Conservation (phyloP, 2,329 filamentous ascomycete species). For the Truncatella angustata region DNA sequence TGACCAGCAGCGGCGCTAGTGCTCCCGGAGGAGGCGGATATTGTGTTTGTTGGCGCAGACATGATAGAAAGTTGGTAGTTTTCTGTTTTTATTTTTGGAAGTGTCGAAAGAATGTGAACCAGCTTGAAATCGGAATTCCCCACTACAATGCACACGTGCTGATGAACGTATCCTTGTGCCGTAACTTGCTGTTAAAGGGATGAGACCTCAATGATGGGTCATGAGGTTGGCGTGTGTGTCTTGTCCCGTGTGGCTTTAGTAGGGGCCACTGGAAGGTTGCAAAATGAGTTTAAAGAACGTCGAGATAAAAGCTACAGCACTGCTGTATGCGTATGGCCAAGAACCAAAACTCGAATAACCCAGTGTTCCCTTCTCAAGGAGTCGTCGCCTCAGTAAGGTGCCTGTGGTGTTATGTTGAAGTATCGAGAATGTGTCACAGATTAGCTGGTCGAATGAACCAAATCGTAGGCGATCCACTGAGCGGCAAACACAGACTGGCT, state of each 20-base stretch:
- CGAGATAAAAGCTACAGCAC: conserved; percentile 1
- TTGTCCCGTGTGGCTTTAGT: neutral
- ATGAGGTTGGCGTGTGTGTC: conserved; percentile 1
- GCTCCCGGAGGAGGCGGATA: neutral
- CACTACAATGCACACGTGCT: neutral
- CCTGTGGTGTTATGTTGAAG: too few relatives aligned
- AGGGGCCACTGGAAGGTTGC: conserved; percentile 15
- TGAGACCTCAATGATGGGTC: neutral
- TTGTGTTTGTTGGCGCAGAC: neutral
- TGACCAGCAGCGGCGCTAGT: conserved; percentile 2
- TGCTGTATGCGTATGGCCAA: conserved; percentile 4
- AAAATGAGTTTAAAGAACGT: too few relatives aligned
- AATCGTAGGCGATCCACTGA: neutral
- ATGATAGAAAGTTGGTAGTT: neutral
- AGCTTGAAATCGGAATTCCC: neutral
- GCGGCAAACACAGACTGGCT: conserved; percentile 1
- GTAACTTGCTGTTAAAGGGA: neutral
- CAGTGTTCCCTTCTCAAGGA: too few relatives aligned
- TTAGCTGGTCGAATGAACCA: neutral
- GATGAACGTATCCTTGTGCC: neutral
- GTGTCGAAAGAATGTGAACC: conserved; percentile 1
- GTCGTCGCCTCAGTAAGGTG: too few relatives aligned
- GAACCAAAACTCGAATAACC: too few relatives aligned
- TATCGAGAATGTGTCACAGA: neutral
- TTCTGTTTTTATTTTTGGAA: neutral